Evolutionary conservation across 2,329 filamentous ascomycete genomes (phyloP).

Genomic region (Chrysosporium keratinophilum): DNA sequence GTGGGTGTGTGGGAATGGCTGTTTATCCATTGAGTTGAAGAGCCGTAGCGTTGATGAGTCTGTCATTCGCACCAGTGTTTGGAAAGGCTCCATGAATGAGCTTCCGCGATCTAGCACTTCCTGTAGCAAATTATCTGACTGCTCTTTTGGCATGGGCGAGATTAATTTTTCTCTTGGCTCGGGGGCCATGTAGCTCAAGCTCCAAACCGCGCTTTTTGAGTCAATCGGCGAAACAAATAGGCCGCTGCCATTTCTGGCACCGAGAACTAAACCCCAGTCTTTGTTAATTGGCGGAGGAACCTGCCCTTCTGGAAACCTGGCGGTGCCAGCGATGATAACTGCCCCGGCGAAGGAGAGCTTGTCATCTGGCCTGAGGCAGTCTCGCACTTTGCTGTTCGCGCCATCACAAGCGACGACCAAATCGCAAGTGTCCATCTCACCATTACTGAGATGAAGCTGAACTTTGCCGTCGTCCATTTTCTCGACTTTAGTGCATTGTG

Average conservation of each 20-base stretch:
- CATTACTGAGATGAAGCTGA: slow-evolving; percentile 10
- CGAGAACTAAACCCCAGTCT: slow-evolving; percentile 37
- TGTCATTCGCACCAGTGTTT: slow-evolving; percentile 32
- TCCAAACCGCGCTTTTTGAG: slow-evolving; percentile 35
- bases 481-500: slow-evolving; percentile 10
- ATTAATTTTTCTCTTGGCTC: slow-evolving; percentile 12
- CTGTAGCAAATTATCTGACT: slow-evolving; percentile 13
- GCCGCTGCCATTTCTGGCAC: slow-evolving; percentile 29
- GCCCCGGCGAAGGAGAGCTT: slow-evolving; percentile 33
- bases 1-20: slow-evolving; percentile 33
- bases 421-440: slow-evolving; percentile 22
- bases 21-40: slow-evolving; percentile 39
- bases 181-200: slow-evolving; percentile 26
- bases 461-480: slow-evolving; percentile 10
- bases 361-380: slow-evolving; percentile 32
- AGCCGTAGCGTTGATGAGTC: slow-evolving; percentile 31
- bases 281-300: slow-evolving; percentile 26
- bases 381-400: slow-evolving; percentile 36
- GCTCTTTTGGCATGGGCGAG: slow-evolving; percentile 14
- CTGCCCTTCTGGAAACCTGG: slow-evolving; percentile 26
- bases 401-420: slow-evolving; percentile 41
- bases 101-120: slow-evolving; percentile 25
- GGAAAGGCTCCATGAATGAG: slow-evolving; percentile 33
- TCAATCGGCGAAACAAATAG: slow-evolving; percentile 41
- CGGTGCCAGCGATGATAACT: slow-evolving; percentile 32